Evolutionary conservation across 495 filamentous ascomycete species (phyloP).

Genomic region (Mycothermus thermophilus): DNA sequence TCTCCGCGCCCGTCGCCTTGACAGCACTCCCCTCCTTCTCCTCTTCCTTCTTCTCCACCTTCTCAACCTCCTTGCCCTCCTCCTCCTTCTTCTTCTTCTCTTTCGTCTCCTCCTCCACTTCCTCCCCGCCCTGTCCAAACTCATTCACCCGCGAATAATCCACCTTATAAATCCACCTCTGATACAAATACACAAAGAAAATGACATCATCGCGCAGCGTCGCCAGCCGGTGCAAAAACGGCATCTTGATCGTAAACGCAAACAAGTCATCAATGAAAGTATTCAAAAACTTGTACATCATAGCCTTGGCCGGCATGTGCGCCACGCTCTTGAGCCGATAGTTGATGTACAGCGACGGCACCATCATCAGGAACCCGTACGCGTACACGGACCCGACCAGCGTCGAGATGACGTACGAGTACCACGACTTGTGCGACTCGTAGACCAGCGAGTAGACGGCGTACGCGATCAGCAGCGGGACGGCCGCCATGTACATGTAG

Average conservation of each 20-base stretch:
- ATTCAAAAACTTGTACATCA: conserved; percentile 95
- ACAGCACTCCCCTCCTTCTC: conserved; percentile 15
- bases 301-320: conserved; percentile 89
- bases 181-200: conserved; percentile 97
- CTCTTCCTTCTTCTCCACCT: conserved; percentile 2
- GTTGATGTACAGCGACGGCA: conserved; percentile 94
- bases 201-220: conserved; percentile 93
- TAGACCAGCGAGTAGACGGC: conserved; percentile 82
- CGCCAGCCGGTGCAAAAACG: conserved; percentile 82
- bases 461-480: conserved; percentile 79
- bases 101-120: conserved; percentile 48
- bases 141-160: conserved; percentile 92
- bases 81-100: conserved; percentile 17
- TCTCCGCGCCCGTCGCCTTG: conserved; percentile 30
- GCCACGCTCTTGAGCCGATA: conserved; percentile 93
- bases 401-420: conserved; percentile 77
- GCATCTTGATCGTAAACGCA: conserved; percentile 99
- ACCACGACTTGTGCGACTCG: conserved; percentile 96
- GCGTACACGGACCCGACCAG: conserved; percentile 94
- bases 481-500: conserved; percentile 83
- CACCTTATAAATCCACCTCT: conserved; percentile 81
- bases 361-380: conserved; percentile 99
- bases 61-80: background rate
- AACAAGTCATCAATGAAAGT: conserved; percentile 61
- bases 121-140: conserved; percentile 92